phyloP scores from a whole-genome alignment of 192 early-diverging fungal genomes.

The Coemansia sp. region DNA sequence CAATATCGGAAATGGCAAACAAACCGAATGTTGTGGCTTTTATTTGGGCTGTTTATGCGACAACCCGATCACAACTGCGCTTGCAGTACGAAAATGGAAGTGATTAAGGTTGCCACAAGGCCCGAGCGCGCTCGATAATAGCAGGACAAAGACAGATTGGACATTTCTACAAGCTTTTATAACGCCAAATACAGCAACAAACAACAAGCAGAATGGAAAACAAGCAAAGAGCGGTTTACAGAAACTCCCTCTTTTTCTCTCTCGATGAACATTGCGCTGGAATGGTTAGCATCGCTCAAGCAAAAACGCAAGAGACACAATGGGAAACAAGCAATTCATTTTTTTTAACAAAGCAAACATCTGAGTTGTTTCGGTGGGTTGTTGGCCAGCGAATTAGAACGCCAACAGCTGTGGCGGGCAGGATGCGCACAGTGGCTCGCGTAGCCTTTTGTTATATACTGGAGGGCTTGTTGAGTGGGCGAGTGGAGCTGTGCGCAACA shows the following conservation, averaged over 20 bases:
- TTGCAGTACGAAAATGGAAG: background rate
- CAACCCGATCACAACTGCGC: background rate
- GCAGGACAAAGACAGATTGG: background rate
- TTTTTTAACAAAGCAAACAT: background rate
- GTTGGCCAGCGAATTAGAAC: background rate
- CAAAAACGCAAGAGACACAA: background rate
- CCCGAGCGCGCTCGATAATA: conserved; percentile 4
- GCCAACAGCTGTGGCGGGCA: background rate
- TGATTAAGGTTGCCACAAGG: background rate
- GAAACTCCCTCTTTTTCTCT: background rate
- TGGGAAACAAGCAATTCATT: background rate
- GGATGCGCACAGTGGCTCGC: background rate
- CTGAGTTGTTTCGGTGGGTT: background rate
- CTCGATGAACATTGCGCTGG: background rate
- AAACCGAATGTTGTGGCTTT: background rate
- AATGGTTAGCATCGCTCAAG: background rate
- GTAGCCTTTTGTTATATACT: background rate
- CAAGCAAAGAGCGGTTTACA: background rate
- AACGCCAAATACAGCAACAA: background rate
- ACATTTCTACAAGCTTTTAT: background rate
- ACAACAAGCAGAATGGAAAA: background rate
- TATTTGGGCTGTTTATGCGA: background rate
- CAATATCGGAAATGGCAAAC: background rate
- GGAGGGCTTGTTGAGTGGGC: background rate
- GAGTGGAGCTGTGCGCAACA: background rate